Conservation (phyloP, 2,329 filamentous ascomycete genomes). For the Exophiala sp. region DNA sequence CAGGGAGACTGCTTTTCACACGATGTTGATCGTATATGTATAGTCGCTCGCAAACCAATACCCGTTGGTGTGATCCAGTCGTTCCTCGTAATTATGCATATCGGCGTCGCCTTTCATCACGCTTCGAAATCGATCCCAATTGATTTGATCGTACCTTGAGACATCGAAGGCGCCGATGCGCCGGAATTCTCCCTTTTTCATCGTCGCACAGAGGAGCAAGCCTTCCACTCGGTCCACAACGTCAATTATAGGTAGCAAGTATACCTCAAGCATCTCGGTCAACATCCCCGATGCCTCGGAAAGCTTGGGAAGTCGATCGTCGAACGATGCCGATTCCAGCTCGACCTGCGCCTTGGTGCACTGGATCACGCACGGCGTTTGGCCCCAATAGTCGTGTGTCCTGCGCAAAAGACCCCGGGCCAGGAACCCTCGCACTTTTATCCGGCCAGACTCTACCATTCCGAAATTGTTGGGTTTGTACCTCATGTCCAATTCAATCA, state of each 20-base stretch:
- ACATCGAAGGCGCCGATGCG: conserved; percentile 27
- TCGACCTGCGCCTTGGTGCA: conserved; percentile 23
- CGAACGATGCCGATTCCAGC: conserved; percentile 26
- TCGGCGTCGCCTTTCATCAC: conserved; percentile 28
- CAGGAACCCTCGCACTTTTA: conserved; percentile 29
- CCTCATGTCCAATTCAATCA: conserved; percentile 23
- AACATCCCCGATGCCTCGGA: conserved; percentile 23
- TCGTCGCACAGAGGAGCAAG: conserved; percentile 26
- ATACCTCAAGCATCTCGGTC: conserved; percentile 27
- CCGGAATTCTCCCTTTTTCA: conserved; percentile 28
- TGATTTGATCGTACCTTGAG: conserved; percentile 22
- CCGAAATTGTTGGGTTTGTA: conserved; percentile 26
- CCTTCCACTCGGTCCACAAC: conserved; percentile 28
- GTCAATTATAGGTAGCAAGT: conserved; percentile 27
- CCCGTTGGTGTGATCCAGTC: conserved; percentile 27
- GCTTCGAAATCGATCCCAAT: conserved; percentile 28
- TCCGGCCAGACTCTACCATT: conserved; percentile 17
- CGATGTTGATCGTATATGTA: conserved; percentile 28
- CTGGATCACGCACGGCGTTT: conserved; percentile 24
- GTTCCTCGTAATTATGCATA: conserved; percentile 27
- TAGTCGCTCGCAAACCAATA: conserved; percentile 30
- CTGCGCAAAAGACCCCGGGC: conserved; percentile 24
- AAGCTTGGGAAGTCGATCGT: conserved; percentile 28
- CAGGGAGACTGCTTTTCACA: conserved; percentile 11
- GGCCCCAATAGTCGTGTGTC: conserved; percentile 28